phyloP scores from a whole-genome alignment of 106 monocot species.

The Amphibolis antarctica region DNA sequence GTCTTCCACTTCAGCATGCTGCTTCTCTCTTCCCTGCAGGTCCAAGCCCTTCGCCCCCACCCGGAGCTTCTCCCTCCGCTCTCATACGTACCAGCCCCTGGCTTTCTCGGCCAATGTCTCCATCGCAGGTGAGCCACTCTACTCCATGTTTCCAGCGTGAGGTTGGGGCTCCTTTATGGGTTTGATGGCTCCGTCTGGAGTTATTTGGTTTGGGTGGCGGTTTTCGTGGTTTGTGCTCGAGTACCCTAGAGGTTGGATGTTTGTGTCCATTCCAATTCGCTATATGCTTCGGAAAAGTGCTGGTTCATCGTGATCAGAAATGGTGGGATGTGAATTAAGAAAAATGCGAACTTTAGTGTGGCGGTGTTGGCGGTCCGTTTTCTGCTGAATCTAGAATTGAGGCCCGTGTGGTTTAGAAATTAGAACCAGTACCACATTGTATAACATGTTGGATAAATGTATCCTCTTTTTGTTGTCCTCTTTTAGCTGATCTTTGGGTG shows the following conservation, averaged over 20 bases:
- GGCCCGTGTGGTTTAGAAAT: neutral
- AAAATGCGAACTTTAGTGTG: no score
- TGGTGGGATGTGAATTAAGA: no score
- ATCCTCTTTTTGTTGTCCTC: neutral
- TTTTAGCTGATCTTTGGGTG: conserved; percentile 15
- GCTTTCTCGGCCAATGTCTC: conserved; percentile 4
- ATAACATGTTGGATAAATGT: neutral
- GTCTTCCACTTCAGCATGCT: conserved; percentile 1
- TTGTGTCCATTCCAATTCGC: neutral
- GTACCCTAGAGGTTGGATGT: neutral
- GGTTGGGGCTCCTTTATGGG: neutral
- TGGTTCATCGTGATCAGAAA: neutral
- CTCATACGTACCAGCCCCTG: neutral
- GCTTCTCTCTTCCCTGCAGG: neutral
- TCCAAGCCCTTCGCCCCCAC: neutral
- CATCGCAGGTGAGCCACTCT: neutral
- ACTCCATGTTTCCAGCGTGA: neutral
- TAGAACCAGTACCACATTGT: neutral
- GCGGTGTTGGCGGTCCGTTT: neutral
- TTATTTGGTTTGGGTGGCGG: neutral
- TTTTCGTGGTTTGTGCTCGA: neutral
- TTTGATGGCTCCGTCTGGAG: neutral
- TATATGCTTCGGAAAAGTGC: neutral
- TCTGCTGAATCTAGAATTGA: neutral
- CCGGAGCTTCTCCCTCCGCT: neutral